phyloP scores from a whole-genome alignment of 2,329 filamentous ascomycete genomes.

The Penicillium sp. region DNA sequence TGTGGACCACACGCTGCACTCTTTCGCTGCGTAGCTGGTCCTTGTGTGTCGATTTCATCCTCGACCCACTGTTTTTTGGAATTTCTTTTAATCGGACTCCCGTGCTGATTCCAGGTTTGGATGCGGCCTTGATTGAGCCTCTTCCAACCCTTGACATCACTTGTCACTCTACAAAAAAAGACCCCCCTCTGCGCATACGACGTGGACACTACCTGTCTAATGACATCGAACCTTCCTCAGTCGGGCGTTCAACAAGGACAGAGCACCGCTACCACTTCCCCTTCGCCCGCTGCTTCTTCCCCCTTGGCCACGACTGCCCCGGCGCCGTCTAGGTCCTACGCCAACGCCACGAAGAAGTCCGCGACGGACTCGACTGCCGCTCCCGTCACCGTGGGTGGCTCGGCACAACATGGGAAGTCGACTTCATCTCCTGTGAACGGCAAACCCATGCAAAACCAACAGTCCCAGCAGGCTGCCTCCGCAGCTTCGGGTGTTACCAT shows the following conservation, averaged over 20 bases:
- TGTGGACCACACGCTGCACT: constrained; percentile 21
- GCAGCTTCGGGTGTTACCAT: constrained; percentile 49
- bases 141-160: constrained; percentile 25
- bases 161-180: constrained; percentile 6
- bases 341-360: constrained; percentile 57
- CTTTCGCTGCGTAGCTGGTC: constrained; percentile 20
- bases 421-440: constrained; percentile 79
- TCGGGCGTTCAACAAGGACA: constrained; percentile 48
- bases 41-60: constrained; percentile 13
- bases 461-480: constrained; percentile 15
- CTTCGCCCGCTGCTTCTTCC: constrained; percentile 47
- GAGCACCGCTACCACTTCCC: constrained; percentile 35
- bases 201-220: constrained; percentile 46
- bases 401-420: constrained; percentile 53
- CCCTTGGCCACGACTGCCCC: constrained; percentile 50
- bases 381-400: constrained; percentile 51
- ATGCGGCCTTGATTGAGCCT: constrained; percentile 23
- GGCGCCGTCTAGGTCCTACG: constrained; percentile 55
- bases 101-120: constrained; percentile 21
- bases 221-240: constrained; percentile 54
- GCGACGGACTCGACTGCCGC: constrained; percentile 49
- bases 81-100: constrained; percentile 9
- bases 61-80: constrained; percentile 12
- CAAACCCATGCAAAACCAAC: constrained; percentile 55
- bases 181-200: constrained; percentile 22